A percentile compares a stretch with the other conserved stretches of the same genome.
Evolutionary conservation across 164 flowering plant genomes (phyloP).

Genomic region (Vitis rupestris): DNA sequence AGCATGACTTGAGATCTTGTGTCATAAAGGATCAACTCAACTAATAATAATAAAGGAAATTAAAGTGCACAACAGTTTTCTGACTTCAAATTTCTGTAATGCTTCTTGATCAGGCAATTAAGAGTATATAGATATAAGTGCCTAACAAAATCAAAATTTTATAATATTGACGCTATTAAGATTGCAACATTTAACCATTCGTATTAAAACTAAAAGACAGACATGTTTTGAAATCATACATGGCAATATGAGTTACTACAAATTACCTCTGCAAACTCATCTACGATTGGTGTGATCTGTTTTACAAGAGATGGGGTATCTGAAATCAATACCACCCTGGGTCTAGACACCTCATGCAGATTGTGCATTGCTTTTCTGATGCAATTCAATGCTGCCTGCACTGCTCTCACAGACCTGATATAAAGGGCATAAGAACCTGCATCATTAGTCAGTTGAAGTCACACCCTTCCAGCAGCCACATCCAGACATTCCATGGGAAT

Average conservation of each 20-base stretch:
- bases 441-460: constrained; percentile 2
- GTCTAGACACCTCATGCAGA: constrained; percentile 30
- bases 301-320: constrained; percentile 78
- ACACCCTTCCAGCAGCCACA: not conserved
- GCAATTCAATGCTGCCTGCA: constrained; percentile 73
- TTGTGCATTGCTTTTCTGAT: constrained; percentile 46
- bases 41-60: not conserved
- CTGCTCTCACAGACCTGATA: constrained; percentile 72
- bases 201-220: too few species aligned
- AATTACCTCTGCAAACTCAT: constrained; percentile 80
- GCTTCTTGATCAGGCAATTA: too few species aligned
- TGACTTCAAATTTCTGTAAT: too few species aligned
- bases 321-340: constrained; percentile 74
- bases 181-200: too few species aligned
- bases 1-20: not conserved
- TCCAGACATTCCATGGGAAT: not conserved
- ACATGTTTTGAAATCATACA: too few species aligned
- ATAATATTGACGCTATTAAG: too few species aligned
- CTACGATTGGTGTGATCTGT: constrained; percentile 42
- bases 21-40: not conserved
- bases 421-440: not conserved
- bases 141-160: too few species aligned
- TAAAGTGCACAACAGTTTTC: not conserved
- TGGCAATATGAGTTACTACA: too few species aligned
- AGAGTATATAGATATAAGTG: too few species aligned